Evolutionary conservation across 192 early-diverging fungal genomes (phyloP).

Genomic region (Neocallimastix lanati): DNA sequence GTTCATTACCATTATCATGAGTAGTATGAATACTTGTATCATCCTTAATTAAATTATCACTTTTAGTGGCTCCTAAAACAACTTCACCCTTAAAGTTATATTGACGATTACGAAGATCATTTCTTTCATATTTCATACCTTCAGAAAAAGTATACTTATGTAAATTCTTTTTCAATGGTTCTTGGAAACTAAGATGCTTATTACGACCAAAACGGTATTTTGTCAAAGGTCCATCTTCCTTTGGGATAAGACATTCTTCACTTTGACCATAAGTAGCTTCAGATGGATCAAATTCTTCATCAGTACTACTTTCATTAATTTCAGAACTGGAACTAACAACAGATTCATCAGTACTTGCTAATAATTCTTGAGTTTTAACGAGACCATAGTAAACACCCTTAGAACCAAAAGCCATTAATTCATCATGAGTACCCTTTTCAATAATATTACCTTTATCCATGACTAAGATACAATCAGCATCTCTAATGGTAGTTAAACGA

Average conservation of each 20-base stretch:
- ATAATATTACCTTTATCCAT: not conserved
- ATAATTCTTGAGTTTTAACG: not conserved
- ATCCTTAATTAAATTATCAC: not conserved
- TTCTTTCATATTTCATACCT: not conserved
- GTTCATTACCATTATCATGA: not conserved
- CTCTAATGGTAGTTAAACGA: not conserved
- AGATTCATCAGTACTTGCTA: not conserved
- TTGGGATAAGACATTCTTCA: not conserved
- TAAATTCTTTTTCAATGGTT: not conserved
- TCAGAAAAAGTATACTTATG: not conserved
- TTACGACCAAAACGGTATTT: not conserved
- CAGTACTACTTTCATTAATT: not conserved
- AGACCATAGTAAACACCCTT: not conserved
- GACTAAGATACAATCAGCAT: not conserved
- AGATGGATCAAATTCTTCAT: not conserved
- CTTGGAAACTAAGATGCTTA: not conserved
- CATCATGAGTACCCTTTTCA: not conserved
- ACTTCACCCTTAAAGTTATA: not conserved
- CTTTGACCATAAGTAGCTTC: constrained; percentile 4
- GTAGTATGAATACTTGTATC: not conserved
- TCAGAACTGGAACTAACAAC: not conserved
- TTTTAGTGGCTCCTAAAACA: not conserved
- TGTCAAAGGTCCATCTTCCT: not conserved
- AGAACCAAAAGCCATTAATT: not conserved
- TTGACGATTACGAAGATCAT: not conserved